Conservation (phyloP, 306 rosid genomes). For the Oxytropis ochrocephala region DNA sequence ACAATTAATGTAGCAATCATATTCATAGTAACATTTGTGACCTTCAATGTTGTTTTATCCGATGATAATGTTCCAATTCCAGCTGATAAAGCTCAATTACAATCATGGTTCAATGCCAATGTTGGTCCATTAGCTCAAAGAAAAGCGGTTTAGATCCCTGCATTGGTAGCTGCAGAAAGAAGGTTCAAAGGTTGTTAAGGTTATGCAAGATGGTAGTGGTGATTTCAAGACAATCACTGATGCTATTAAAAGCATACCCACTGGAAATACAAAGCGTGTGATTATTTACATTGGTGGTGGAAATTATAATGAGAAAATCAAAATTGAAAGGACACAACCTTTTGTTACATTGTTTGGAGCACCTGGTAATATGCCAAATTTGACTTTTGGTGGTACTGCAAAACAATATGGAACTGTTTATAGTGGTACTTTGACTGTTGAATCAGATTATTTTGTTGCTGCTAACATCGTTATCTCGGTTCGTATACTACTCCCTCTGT, state of each 20-base stretch:
- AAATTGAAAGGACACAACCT: conserved; percentile 31
- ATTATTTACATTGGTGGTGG: conserved; percentile 49
- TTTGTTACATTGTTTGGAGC: conserved; percentile 42
- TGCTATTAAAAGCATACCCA: conserved; percentile 49
- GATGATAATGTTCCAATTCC: conserved; percentile 25
- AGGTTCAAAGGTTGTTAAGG: conserved; percentile 26
- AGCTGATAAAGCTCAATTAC: not conserved
- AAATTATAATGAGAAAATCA: conserved; percentile 48
- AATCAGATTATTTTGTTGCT: conserved; percentile 3
- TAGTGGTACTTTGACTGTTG: conserved; percentile 37
- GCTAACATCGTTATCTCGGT: not conserved
- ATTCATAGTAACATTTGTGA: not conserved
- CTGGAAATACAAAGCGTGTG: conserved; percentile 36
- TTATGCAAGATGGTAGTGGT: conserved; percentile 41
- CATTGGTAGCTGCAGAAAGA: conserved; percentile 43
- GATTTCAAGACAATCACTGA: conserved; percentile 38
- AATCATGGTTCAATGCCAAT: conserved; percentile 32
- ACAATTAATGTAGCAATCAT: not conserved
- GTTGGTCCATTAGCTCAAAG: not conserved
- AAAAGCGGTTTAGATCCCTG: conserved; percentile 29
- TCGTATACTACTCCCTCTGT: not conserved
- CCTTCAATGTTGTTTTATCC: not conserved
- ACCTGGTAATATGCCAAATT: conserved; percentile 26
- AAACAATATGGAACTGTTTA: conserved; percentile 45
- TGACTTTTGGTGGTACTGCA: conserved; percentile 39